These are phyloP conservation scores for Agaricus bisporus DNA, from an alignment of 768 basidiomycete genomes.

Conservation along the genomic window DNA sequence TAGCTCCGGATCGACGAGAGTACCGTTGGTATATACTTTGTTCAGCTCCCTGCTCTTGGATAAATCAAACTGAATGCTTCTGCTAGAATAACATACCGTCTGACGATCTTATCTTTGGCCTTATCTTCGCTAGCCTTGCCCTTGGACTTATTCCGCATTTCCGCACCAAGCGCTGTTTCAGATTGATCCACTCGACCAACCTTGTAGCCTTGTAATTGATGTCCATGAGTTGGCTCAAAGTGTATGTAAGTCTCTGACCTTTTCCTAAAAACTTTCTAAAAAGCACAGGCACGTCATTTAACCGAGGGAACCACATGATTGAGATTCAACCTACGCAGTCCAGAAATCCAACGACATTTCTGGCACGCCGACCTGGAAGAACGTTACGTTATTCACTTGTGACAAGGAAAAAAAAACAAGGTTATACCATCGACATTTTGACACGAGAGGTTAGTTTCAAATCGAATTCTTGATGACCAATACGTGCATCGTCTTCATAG, in stretches of 20 bases:
- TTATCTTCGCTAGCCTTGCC: conserved; percentile 55
- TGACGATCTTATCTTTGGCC: conserved; percentile 81
- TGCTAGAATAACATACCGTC: conserved; percentile 40
- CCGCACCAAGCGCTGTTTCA: conserved; percentile 94
- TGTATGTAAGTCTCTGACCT: conserved; percentile 30
- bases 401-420: conserved; percentile 11
- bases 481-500: conserved; percentile 94
- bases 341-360: conserved; percentile 91
- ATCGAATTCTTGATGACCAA: conserved; percentile 93
- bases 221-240: not conserved
- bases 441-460: conserved; percentile 87
- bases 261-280: conserved; percentile 77
- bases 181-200: conserved; percentile 96
- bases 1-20: conserved; percentile 85
- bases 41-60: conserved; percentile 62
- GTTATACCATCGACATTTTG: conserved; percentile 93
- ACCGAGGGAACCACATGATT: not conserved
- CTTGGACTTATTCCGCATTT: conserved; percentile 78
- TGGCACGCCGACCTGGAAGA: conserved; percentile 81
- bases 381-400: not conserved
- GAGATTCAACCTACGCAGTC: conserved; percentile 60
- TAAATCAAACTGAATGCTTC: not conserved
- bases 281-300: conserved; percentile 2
- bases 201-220: conserved; percentile 62
- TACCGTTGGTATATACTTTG: conserved; percentile 96